Evolutionary conservation across 345 rosid species (phyloP), one percentile per base, ranked within the genome.

Genomic region (Gossypium thurberi): DNA sequence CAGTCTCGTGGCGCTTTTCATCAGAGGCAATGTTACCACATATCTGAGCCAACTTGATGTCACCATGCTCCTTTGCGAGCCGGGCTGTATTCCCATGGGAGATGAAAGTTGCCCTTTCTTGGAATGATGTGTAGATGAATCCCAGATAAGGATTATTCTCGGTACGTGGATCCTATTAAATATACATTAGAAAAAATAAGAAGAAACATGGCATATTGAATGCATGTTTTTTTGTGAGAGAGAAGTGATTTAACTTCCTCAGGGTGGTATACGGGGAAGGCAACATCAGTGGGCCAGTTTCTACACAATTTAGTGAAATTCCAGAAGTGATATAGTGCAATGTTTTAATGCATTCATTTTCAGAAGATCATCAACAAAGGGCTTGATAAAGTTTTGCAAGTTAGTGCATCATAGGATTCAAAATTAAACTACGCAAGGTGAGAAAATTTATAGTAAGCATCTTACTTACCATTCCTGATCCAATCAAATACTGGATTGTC

Each of bases 61-160:
- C 98, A 2, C 99, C 99, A 4, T 84, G 90, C 33, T 84, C 87
- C 83, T 88, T 95, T 58, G 99, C 99, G 8, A 62, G 98, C 46
- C 96, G 84, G 0, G 99, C 98, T 5, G 99, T 92, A 84, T 90
- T 95, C 44, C 99, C 97, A 13, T 95, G 99, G 68, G 98, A 92
- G 76, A 95, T 63, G 70, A 95, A 95, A 25, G 99, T 95, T 10
- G 99, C 99, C 83, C 99, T 87, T 74, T 95, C 99, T 84, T 94
- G 98, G 78, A 94, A 94, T 10, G 98, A 87, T 6, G 98, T 91
- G 79, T 94, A 94, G 85, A 95, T 90, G 80, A 88, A 90, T 12
- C 98, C 97, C 26, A 87, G 91, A 80, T 89, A 95, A 0, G 99
- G 99, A 26, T 80, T 92, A 79, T 95, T 92, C 82, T 90, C 98